Percentiles rank a stretch among this genome's conserved stretches.
Evolutionary conservation across 2,329 filamentous ascomycete species (phyloP).

Genomic region (Ceratocystis cacaofunesta): DNA sequence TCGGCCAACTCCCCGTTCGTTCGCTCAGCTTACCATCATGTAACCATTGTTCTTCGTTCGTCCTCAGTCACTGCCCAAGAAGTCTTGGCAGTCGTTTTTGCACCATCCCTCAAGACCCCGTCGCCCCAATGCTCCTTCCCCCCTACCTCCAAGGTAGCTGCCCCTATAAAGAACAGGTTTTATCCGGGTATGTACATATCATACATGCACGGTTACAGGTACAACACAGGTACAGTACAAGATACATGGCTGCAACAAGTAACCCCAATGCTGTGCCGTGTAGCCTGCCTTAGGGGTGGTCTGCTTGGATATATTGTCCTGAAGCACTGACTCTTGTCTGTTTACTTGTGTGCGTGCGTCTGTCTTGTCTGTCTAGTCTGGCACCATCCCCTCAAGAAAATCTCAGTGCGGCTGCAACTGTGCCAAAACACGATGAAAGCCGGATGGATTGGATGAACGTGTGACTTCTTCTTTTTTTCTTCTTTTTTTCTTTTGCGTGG

Average conservation of each 20-base stretch:
- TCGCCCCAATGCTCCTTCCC: background rate
- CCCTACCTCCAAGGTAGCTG: background rate
- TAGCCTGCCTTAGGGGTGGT: background rate
- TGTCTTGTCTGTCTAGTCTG: background rate
- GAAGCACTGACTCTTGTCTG: background rate
- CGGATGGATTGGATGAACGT: background rate
- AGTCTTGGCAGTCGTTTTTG: background rate
- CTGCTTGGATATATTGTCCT: background rate
- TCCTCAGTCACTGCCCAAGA: background rate
- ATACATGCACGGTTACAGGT: background rate
- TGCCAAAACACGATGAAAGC: background rate
- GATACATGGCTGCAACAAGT: background rate
- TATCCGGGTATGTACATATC: background rate
- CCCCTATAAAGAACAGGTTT: background rate
- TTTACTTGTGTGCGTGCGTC: background rate
- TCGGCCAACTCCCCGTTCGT: too few species aligned
- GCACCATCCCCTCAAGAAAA: background rate
- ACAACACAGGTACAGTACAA: background rate
- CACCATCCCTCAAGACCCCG: background rate
- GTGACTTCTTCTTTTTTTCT: background rate
- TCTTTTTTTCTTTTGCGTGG: background rate
- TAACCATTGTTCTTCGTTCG: background rate
- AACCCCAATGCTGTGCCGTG: background rate
- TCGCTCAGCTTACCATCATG: too few species aligned
- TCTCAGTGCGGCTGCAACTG: background rate